Evolutionary conservation across 2,329 filamentous ascomycete genomes (phyloP).

Genomic region (Aspergillus neotritici): DNA sequence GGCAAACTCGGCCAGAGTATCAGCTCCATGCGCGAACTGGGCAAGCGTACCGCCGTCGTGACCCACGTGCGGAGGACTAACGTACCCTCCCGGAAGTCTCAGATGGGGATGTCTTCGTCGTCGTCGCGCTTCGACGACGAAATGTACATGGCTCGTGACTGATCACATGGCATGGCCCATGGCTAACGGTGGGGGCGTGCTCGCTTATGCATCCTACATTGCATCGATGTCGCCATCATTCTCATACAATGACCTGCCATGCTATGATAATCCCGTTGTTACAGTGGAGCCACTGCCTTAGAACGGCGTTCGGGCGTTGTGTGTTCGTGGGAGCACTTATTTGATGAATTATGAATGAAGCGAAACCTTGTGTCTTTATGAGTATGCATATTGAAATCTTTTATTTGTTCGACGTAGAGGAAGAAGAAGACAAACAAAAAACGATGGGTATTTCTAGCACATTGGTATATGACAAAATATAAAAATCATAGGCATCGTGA

Average conservation of each 20-base stretch:
- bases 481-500: neutral
- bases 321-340: neutral
- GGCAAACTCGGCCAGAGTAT: slow-evolving; percentile 69
- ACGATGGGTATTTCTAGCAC: slow-evolving; percentile 5
- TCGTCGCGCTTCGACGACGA: slow-evolving; percentile 27
- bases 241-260: too few relatives aligned
- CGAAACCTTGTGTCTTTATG: neutral
- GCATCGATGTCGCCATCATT: too few relatives aligned
- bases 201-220: neutral
- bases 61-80: slow-evolving; percentile 36
- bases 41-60: slow-evolving; percentile 64
- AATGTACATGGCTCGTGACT: slow-evolving; percentile 13
- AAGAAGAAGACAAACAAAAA: neutral
- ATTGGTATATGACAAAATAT: neutral
- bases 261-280: too few relatives aligned
- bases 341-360: neutral
- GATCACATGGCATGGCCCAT: slow-evolving; percentile 7
- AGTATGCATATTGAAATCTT: too few relatives aligned
- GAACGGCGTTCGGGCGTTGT: slow-evolving; percentile 2
- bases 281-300: too few relatives aligned
- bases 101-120: slow-evolving; percentile 17
- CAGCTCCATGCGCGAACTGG: slow-evolving; percentile 64
- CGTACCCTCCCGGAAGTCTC: slow-evolving; percentile 16
- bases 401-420: neutral
- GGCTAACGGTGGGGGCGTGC: neutral